Percentiles rank a stretch among this genome's conserved stretches.
These are phyloP conservation scores for Kwoniella heveanensis DNA, from an alignment of 768 basidiomycete genomes.

Conservation along the genomic window DNA sequence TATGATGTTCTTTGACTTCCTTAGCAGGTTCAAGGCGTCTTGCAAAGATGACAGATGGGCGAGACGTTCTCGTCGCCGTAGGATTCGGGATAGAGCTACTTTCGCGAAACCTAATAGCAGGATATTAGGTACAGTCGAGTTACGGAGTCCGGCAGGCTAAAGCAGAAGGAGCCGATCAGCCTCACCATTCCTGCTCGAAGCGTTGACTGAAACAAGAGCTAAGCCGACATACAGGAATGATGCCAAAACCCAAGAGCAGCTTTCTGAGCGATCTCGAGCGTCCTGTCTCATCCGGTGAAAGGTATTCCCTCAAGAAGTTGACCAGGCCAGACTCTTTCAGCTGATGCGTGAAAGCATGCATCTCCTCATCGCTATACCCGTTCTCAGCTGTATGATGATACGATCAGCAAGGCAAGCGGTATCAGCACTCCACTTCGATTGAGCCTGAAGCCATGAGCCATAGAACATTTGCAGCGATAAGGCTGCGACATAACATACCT, in stretches of 20 bases:
- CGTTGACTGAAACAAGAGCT: no score
- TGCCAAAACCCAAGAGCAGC: conserved; percentile 38
- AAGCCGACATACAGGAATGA: conserved; percentile 39
- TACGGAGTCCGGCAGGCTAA: conserved; percentile 36
- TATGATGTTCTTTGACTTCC: conserved; percentile 52
- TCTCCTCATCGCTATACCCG: conserved; percentile 44
- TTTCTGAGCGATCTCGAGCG: conserved; percentile 34
- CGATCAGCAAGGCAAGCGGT: no score
- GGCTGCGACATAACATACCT: conserved; percentile 24
- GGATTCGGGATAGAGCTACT: conserved; percentile 39
- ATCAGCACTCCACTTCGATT: no score
- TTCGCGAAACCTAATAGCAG: conserved; percentile 39
- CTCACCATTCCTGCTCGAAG: no score
- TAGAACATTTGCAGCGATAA: no score
- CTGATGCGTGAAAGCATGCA: conserved; percentile 24
- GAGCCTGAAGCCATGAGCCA: no score
- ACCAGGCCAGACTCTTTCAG: conserved; percentile 46
- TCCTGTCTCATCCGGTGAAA: conserved; percentile 16
- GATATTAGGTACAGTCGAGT: conserved; percentile 31
- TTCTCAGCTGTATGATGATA: conserved; percentile 44
- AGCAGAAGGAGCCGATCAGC: not conserved
- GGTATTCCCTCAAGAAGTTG: conserved; percentile 42
- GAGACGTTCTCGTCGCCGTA: conserved; percentile 52
- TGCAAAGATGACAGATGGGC: conserved; percentile 49
- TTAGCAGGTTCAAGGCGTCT: conserved; percentile 52